Evolutionary conservation across 352 stramenopile species (phyloP).

Genomic region (Pythium pyrilobum): DNA sequence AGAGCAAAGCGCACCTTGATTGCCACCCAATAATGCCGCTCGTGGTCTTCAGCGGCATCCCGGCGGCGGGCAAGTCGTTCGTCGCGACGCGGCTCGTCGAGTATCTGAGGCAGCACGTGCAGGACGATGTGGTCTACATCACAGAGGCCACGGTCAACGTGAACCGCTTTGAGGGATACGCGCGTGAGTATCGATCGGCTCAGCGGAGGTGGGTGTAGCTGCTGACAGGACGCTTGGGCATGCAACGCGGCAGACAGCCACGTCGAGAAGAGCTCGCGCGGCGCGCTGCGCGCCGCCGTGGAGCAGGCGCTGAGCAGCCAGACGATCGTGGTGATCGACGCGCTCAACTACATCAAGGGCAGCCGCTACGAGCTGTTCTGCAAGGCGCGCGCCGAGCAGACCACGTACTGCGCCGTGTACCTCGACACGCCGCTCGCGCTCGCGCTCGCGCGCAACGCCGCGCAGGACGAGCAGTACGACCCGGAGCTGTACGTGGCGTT

Average conservation of each 20-base stretch:
- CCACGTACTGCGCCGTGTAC: constrained; percentile 88
- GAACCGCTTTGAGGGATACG: constrained; percentile 48
- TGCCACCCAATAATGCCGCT: too few species aligned
- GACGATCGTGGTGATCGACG: constrained; percentile 90
- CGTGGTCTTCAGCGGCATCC: constrained; percentile 67
- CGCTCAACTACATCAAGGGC: constrained; percentile 94
- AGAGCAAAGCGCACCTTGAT: too few species aligned
- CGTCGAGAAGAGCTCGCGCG: constrained; percentile 65
- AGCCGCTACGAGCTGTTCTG: constrained; percentile 95
- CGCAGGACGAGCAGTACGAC: constrained; percentile 31
- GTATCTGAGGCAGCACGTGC: constrained; percentile 34
- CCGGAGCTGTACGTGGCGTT: constrained; percentile 34
- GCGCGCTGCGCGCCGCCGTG: constrained; percentile 54
- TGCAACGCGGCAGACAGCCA: constrained; percentile 50
- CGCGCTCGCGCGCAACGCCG: constrained; percentile 51
- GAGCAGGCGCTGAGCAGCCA: constrained; percentile 54
- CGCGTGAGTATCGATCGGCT: constrained; percentile 25
- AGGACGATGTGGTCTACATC: constrained; percentile 50
- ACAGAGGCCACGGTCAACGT: constrained; percentile 60
- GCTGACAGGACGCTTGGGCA: too few species aligned
- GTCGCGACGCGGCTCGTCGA: constrained; percentile 42
- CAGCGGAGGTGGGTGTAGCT: neutral
- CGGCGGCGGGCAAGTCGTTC: constrained; percentile 59
- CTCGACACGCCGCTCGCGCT: constrained; percentile 62
- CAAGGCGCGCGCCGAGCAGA: constrained; percentile 87